These are phyloP conservation scores for Calonectria pteridis DNA, from an alignment of 2,329 filamentous ascomycete species.

Conservation along the genomic window DNA sequence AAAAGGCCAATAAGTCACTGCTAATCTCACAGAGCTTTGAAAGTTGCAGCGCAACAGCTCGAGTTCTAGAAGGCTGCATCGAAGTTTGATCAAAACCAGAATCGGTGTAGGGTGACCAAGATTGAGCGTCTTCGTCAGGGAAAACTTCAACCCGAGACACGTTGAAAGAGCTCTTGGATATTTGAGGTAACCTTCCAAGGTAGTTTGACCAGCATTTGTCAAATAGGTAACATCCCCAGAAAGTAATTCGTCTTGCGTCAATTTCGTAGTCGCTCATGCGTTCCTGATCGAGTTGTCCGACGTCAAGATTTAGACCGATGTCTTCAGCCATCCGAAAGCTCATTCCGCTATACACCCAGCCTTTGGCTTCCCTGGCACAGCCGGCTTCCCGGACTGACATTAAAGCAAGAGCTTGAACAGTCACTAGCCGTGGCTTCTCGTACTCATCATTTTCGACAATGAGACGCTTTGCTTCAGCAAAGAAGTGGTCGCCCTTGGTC, in stretches of 20 bases:
- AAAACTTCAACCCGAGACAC: conserved; percentile 93
- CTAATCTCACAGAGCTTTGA: conserved; percentile 92
- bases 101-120: conserved; percentile 92
- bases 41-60: conserved; percentile 85
- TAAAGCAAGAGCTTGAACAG: conserved; percentile 90
- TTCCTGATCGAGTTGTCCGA: conserved; percentile 72
- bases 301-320: conserved; percentile 89
- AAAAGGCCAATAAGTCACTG: conserved; percentile 87
- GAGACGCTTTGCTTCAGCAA: conserved; percentile 90
- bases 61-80: conserved; percentile 84
- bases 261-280: conserved; percentile 83
- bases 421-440: conserved; percentile 87
- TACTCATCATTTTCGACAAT: conserved; percentile 94
- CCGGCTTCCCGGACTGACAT: conserved; percentile 98
- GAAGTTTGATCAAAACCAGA: conserved; percentile 78
- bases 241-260: conserved; percentile 90
- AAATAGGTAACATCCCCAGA: conserved; percentile 98
- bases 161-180: conserved; percentile 83
- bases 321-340: conserved; percentile 98
- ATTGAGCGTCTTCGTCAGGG: conserved; percentile 85
- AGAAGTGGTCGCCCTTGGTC: conserved; percentile 96
- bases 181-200: conserved; percentile 88
- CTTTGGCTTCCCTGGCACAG: conserved; percentile 92
- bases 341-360: conserved; percentile 99
- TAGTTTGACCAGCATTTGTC: conserved; percentile 99